Conservation (phyloP, 805 yeast genomes). For the Wickerhamiella nectarea region DNA sequence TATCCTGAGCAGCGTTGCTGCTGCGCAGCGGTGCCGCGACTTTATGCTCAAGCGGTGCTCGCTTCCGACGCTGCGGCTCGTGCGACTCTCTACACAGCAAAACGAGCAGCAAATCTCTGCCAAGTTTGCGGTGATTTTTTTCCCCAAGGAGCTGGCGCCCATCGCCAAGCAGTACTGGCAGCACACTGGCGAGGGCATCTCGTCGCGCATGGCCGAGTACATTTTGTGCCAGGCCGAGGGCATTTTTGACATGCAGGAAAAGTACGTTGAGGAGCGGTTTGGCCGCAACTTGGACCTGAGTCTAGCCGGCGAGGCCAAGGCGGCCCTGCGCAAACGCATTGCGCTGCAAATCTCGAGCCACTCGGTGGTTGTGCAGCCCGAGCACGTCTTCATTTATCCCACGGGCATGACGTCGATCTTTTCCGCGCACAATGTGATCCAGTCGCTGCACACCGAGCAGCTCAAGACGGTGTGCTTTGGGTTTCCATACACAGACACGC, state of each 20-base stretch:
- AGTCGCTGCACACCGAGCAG: constrained; percentile 18
- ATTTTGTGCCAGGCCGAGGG: constrained; percentile 33
- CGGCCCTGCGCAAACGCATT: constrained; percentile 59
- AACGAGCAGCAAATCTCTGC: constrained; percentile 36
- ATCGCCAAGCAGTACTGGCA: constrained; percentile 89
- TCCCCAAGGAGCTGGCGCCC: constrained; percentile 42
- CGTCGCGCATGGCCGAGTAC: constrained; percentile 81
- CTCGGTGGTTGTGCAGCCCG: constrained; percentile 13
- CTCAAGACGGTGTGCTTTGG: constrained; percentile 83
- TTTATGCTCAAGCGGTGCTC: constrained; percentile 38
- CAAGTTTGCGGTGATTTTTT: constrained; percentile 65
- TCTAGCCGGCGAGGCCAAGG: constrained; percentile 62
- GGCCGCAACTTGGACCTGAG: constrained; percentile 78
- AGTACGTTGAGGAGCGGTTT: constrained; percentile 74
- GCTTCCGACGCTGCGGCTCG: constrained; percentile 20
- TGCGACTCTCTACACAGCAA: constrained; percentile 23
- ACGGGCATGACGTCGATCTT: constrained; percentile 90
- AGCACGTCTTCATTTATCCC: constrained; percentile 73
- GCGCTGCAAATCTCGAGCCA: constrained; percentile 25
- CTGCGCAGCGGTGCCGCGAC: constrained; percentile 75
- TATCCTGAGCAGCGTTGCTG: constrained; percentile 62
- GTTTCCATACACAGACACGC: constrained; percentile 88
- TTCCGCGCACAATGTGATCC: constrained; percentile 46
- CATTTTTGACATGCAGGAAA: neutral
- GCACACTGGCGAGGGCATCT: constrained; percentile 92